These are phyloP conservation scores for Heracleum sosnowskyi DNA, from an alignment of 129 eudicot species.

Conservation along the genomic window DNA sequence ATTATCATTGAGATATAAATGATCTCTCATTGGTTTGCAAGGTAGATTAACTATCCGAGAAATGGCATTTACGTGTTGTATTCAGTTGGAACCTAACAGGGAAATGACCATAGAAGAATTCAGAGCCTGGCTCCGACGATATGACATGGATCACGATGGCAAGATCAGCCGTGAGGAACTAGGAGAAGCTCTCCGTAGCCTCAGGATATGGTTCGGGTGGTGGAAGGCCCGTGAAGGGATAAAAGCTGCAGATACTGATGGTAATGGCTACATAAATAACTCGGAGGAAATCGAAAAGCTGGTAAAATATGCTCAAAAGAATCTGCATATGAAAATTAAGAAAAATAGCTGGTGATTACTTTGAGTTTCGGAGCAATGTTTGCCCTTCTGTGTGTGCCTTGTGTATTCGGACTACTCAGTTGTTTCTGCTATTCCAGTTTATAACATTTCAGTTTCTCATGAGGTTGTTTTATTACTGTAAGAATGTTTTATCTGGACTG, in stretches of 20 bases:
- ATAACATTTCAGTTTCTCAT: not conserved
- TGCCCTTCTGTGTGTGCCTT: not conserved
- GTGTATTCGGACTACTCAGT: too few species aligned
- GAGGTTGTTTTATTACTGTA: not conserved
- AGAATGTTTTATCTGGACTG: not conserved
- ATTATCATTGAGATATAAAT: not conserved
- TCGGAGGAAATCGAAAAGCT: slow-evolving; percentile 37
- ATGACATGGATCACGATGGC: slow-evolving; percentile 49
- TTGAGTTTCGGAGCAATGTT: not conserved
- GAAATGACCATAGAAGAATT: slow-evolving; percentile 52
- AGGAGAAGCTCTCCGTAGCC: slow-evolving; percentile 42
- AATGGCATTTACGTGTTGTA: slow-evolving; percentile 45
- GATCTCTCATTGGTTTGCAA: not conserved
- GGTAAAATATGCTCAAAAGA: slow-evolving; percentile 40
- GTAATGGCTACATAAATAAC: slow-evolving; percentile 32
- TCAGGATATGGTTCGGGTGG: slow-evolving; percentile 44
- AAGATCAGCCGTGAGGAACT: slow-evolving; percentile 46
- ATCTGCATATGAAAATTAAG: slow-evolving; percentile 44
- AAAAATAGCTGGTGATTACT: slow-evolving; percentile 24
- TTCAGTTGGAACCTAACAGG: slow-evolving; percentile 32
- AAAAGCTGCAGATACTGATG: slow-evolving; percentile 35
- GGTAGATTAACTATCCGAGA: not conserved
- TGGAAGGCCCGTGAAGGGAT: slow-evolving; percentile 50
- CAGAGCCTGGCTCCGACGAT: slow-evolving; percentile 46
- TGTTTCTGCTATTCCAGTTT: not conserved